These are phyloP conservation scores for Monosporascus sp. DNA, from an alignment of 2,329 filamentous ascomycete genomes.

Conservation along the genomic window DNA sequence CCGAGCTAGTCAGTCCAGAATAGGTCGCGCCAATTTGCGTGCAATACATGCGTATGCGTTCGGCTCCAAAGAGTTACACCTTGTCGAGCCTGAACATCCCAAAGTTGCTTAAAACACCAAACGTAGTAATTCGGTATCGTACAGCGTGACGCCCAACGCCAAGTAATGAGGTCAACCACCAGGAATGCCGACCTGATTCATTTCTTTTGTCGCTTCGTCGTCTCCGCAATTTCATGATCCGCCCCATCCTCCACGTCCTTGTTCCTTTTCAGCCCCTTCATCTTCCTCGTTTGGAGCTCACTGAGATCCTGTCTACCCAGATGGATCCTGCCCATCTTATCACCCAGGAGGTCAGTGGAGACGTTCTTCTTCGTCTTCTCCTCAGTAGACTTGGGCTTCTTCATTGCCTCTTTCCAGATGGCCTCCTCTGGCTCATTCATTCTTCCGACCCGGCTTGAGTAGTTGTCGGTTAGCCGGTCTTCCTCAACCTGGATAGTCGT, in stretches of 20 bases:
- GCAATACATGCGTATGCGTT: not conserved
- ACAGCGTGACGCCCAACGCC: not conserved
- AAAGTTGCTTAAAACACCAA: not conserved
- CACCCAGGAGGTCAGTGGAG: constrained; percentile 82
- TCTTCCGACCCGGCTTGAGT: constrained; percentile 62
- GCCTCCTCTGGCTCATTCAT: constrained; percentile 71
- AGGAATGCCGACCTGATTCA: constrained; percentile 8
- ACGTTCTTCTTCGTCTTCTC: constrained; percentile 95
- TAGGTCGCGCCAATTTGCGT: too few relatives aligned
- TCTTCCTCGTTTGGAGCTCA: constrained; percentile 91
- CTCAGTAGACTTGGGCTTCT: constrained; percentile 70
- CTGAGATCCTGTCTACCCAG: constrained; percentile 83
- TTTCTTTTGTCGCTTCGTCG: constrained; percentile 33
- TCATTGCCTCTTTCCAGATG: constrained; percentile 85
- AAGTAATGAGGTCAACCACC: not conserved
- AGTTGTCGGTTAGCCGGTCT: not conserved
- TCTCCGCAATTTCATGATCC: constrained; percentile 42
- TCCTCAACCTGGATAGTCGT: not conserved
- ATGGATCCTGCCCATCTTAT: constrained; percentile 94
- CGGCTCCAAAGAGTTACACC: not conserved
- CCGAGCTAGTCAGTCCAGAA: too few relatives aligned
- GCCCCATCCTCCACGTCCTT: constrained; percentile 56
- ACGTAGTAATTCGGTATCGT: not conserved
- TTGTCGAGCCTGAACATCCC: not conserved
- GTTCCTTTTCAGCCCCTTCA: constrained; percentile 94